Conservation (phyloP, 495 filamentous ascomycete species). For the Paragyromitra xinjiangensis region DNA sequence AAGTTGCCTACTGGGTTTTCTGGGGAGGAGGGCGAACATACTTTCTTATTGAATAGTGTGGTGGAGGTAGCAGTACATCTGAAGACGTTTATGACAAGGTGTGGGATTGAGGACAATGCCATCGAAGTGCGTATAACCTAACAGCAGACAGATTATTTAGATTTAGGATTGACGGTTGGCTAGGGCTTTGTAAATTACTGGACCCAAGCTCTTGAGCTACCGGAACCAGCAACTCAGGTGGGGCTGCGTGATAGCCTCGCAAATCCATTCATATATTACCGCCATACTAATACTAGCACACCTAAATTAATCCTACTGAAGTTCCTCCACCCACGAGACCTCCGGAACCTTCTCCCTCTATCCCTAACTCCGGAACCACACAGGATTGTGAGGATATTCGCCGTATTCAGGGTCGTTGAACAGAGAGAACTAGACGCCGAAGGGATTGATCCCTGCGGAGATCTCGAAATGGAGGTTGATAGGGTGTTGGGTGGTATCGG, state of each 20-base stretch:
- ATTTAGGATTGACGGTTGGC: neutral
- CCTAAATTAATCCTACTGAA: slow-evolving; percentile 45
- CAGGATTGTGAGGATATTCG: slow-evolving; percentile 45
- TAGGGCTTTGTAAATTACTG: slow-evolving; percentile 45
- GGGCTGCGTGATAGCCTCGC: neutral
- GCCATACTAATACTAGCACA: neutral
- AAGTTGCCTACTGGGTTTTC: slow-evolving; percentile 42
- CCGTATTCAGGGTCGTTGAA: slow-evolving; percentile 40
- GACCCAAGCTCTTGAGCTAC: slow-evolving; percentile 21
- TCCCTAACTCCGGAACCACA: slow-evolving; percentile 36
- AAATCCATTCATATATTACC: neutral
- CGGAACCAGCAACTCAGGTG: neutral
- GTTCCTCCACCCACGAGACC: slow-evolving; percentile 46
- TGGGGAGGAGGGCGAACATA: slow-evolving; percentile 24
- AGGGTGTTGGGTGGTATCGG: slow-evolving; percentile 42
- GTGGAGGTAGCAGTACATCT: slow-evolving; percentile 18
- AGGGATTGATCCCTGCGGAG: slow-evolving; percentile 26
- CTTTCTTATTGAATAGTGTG: slow-evolving; percentile 41
- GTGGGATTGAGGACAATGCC: slow-evolving; percentile 26
- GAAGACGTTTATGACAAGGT: slow-evolving; percentile 39
- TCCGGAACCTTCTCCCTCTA: slow-evolving; percentile 43
- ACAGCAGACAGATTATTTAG: neutral
- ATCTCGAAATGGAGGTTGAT: slow-evolving; percentile 47
- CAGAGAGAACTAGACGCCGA: slow-evolving; percentile 24
- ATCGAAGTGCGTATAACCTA: slow-evolving; percentile 16